Evolutionary conservation across 495 filamentous ascomycete species (phyloP).

Genomic region (Ramalina intermedia): DNA sequence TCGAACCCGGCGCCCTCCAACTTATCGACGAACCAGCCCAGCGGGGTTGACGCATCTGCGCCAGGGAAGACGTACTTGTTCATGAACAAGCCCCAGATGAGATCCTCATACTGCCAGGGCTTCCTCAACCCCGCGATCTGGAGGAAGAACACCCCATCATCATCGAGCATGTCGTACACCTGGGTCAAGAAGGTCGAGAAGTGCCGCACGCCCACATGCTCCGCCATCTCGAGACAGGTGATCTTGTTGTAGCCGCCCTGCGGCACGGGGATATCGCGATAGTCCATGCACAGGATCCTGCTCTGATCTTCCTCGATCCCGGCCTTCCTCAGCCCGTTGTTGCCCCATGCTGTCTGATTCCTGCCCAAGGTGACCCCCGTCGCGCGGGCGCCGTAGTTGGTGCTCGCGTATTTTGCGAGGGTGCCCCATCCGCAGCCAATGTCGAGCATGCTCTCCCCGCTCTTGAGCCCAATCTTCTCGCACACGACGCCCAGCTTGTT

Average conservation of each 20-base stretch:
- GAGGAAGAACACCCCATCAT: constrained; percentile 58
- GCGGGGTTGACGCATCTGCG: constrained; percentile 51
- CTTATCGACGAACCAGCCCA: constrained; percentile 49
- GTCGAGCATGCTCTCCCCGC: constrained; percentile 48
- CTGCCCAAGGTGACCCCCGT: constrained; percentile 56
- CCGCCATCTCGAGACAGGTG: constrained; percentile 66
- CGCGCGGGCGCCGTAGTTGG: constrained; percentile 45
- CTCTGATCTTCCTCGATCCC: constrained; percentile 47
- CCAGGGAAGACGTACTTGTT: constrained; percentile 67
- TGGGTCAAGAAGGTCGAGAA: constrained; percentile 46
- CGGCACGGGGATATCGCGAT: constrained; percentile 50
- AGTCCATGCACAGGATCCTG: constrained; percentile 52
- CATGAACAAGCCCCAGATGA: constrained; percentile 66
- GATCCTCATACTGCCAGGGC: constrained; percentile 59
- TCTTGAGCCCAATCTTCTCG: constrained; percentile 52
- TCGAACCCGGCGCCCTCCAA: constrained; percentile 53
- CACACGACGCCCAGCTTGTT: constrained; percentile 60
- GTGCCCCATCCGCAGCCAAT: constrained; percentile 64
- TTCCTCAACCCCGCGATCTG: constrained; percentile 58
- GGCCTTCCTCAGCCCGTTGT: constrained; percentile 44
- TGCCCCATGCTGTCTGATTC: constrained; percentile 62
- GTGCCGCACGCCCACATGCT: constrained; percentile 56
- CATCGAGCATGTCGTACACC: constrained; percentile 55
- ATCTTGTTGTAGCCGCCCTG: constrained; percentile 52
- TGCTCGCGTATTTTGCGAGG: constrained; percentile 49